phyloP scores from a whole-genome alignment of 441 rosid species.

The Arabidopsis lyrata region DNA sequence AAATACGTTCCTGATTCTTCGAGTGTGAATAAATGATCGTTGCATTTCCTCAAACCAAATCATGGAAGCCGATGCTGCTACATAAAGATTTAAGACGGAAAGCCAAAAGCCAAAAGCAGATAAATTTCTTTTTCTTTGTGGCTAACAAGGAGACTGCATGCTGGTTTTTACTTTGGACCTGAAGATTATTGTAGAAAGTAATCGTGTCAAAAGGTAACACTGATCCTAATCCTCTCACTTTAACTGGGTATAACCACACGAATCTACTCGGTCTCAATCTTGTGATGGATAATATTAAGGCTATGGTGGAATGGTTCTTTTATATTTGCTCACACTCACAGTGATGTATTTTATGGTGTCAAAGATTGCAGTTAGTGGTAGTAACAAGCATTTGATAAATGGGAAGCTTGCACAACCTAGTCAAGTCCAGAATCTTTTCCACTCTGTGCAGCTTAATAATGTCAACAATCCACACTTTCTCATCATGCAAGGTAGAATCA shows the following conservation, averaged over 20 bases:
- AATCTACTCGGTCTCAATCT: conserved; percentile 1
- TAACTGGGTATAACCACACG: neutral
- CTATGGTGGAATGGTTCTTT: too few species aligned
- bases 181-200: neutral
- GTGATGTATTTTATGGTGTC: too few species aligned
- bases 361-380: too few species aligned
- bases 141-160: conserved; percentile 11
- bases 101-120: conserved; percentile 24
- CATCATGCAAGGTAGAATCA: too few species aligned
- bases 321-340: too few species aligned
- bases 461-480: too few species aligned
- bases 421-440: too few species aligned
- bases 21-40: conserved; percentile 32
- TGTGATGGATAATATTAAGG: neutral
- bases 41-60: conserved; percentile 36
- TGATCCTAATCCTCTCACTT: conserved; percentile 15
- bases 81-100: conserved; percentile 15
- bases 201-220: conserved; percentile 7
- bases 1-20: conserved; percentile 62
- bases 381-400: too few species aligned
- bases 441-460: too few species aligned
- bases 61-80: conserved; percentile 41
- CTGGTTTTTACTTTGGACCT: neutral
- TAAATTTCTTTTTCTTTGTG: neutral
- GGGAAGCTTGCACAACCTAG: too few species aligned